Conservation (phyloP, 768 basidiomycete species). For the Auricularia sp. region DNA sequence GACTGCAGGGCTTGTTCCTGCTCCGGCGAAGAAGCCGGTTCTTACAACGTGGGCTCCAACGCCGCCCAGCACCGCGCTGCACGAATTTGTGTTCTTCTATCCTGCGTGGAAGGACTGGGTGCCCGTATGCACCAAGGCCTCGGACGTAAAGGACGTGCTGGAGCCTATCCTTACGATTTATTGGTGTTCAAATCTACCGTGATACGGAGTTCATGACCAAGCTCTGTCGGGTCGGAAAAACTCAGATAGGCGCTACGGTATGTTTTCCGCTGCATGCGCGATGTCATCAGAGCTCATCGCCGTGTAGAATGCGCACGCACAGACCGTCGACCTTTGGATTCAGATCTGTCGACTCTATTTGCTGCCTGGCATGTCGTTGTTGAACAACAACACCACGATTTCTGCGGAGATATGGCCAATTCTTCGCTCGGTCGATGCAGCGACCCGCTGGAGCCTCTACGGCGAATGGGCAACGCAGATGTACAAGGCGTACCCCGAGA, state of each 20-base stretch:
- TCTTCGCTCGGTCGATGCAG: constrained; percentile 65
- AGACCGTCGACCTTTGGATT: constrained; percentile 55
- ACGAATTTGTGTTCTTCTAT: constrained; percentile 87
- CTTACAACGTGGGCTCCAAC: constrained; percentile 73
- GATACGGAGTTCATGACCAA: constrained; percentile 70
- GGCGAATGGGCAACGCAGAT: constrained; percentile 82
- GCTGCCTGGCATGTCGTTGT: constrained; percentile 78
- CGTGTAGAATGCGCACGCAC: constrained; percentile 1
- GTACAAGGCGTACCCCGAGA: constrained; percentile 68
- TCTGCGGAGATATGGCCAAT: constrained; percentile 91
- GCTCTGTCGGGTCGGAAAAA: constrained; percentile 66
- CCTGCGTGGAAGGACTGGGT: constrained; percentile 69
- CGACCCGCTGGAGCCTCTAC: constrained; percentile 81
- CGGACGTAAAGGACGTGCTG: constrained; percentile 65
- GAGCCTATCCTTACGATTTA: constrained; percentile 75
- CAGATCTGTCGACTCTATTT: constrained; percentile 68
- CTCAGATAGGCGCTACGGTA: constrained; percentile 49
- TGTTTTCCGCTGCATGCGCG: constrained; percentile 6
- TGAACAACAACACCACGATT: constrained; percentile 77
- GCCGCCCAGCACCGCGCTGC: constrained; percentile 63
- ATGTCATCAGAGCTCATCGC: neutral
- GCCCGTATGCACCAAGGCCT: constrained; percentile 49
- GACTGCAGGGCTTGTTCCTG: constrained; percentile 45
- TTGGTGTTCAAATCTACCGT: constrained; percentile 73
- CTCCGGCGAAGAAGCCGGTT: constrained; percentile 47